phyloP scores from a whole-genome alignment of 1,284 basidiomycete species.

The Heterobasidion parviporum region DNA sequence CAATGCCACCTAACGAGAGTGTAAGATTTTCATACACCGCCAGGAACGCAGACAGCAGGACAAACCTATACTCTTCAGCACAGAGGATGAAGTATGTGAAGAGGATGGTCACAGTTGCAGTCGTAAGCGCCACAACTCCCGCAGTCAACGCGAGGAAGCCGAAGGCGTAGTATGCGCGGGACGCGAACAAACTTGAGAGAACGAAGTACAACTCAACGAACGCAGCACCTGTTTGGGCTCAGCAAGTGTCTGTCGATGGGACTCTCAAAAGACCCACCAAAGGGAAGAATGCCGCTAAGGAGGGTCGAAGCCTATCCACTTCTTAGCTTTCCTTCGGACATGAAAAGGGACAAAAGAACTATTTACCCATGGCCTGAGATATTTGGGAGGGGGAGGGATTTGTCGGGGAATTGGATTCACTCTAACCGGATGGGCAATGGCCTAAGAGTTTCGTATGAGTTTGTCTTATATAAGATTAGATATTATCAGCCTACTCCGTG shows the following conservation, averaged over 20 bases:
- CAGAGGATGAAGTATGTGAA: slow-evolving; percentile 93
- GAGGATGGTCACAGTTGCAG: slow-evolving; percentile 84
- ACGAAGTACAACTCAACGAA: slow-evolving; percentile 97
- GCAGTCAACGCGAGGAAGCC: slow-evolving; percentile 92
- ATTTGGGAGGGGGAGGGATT: slow-evolving; percentile 81
- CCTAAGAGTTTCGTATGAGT: slow-evolving; percentile 31
- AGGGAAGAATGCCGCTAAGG: slow-evolving; percentile 88
- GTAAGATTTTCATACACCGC: not conserved
- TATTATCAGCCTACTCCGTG: slow-evolving; percentile 63
- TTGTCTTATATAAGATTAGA: not conserved
- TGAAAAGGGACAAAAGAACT: slow-evolving; percentile 3
- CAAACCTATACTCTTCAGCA: slow-evolving; percentile 87
- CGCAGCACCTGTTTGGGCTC: slow-evolving; percentile 63
- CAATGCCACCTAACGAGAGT: slow-evolving; percentile 80
- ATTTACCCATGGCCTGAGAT: slow-evolving; percentile 70
- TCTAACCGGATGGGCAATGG: slow-evolving; percentile 72
- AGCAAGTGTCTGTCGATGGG: not conserved
- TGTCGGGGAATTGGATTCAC: slow-evolving; percentile 92
- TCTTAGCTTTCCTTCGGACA: slow-evolving; percentile 8
- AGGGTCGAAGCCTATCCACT: slow-evolving; percentile 57
- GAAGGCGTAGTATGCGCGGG: slow-evolving; percentile 91
- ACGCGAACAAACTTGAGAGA: slow-evolving; percentile 89
- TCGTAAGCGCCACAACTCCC: slow-evolving; percentile 77
- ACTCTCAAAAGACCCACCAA: slow-evolving; percentile 43
- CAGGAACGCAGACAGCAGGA: slow-evolving; percentile 2